Evolutionary conservation across 83 land plant genomes (phyloP).

Genomic region (Isoetes engelmannii): DNA sequence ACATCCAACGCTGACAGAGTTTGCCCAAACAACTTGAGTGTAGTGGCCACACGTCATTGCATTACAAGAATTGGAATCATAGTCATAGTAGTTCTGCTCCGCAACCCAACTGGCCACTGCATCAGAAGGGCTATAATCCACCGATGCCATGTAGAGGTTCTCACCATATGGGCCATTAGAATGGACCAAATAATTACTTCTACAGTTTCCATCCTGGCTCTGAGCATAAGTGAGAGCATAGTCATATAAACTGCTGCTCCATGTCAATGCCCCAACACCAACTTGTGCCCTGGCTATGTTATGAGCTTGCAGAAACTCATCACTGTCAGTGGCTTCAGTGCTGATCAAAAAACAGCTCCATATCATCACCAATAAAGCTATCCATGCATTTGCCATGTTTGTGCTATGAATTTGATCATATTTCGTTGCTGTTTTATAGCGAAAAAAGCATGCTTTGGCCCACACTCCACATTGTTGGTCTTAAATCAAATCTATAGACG

Average conservation of each 20-base stretch:
- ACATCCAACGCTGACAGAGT: no score
- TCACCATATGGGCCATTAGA: slow-evolving; percentile 47
- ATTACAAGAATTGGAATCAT: slow-evolving; percentile 19
- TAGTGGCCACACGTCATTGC: slow-evolving; percentile 36
- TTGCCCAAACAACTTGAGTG: no score
- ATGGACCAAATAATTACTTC: slow-evolving; percentile 31
- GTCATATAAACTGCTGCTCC: slow-evolving; percentile 35
- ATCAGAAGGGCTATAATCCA: slow-evolving; percentile 4
- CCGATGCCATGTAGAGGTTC: slow-evolving; percentile 33
- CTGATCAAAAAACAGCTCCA: no score
- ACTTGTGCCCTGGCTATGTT: slow-evolving; percentile 35
- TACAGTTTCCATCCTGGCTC: background rate
- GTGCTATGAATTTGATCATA: no score
- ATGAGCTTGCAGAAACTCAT: slow-evolving; percentile 25
- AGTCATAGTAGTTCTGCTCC: slow-evolving; percentile 36
- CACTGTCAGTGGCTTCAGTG: no score
- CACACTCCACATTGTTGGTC: no score
- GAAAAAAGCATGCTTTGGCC: no score
- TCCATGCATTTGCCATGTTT: no score
- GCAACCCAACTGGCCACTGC: slow-evolving; percentile 42
- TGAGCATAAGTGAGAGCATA: slow-evolving; percentile 41
- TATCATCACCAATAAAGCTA: no score
- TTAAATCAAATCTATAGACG: no score
- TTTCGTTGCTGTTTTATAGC: no score
- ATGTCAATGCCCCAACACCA: slow-evolving; percentile 33